These are phyloP conservation scores for Nyssa sinensis DNA, from an alignment of 148 eudicot species.

Conservation along the genomic window DNA sequence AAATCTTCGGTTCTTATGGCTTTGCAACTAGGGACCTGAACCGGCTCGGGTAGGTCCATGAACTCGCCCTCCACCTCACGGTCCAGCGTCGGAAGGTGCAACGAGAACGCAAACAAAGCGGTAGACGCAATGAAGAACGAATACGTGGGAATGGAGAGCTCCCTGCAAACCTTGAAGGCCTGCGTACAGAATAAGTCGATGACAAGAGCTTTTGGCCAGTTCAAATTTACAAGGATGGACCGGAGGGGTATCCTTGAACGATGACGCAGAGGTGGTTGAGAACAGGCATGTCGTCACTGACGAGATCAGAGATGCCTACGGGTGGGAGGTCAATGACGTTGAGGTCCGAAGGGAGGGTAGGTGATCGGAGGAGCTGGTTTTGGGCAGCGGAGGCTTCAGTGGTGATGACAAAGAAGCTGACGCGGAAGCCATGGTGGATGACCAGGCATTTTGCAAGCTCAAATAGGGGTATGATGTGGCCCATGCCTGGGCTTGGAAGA, in stretches of 20 bases:
- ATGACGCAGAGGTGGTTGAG: slow-evolving; percentile 26
- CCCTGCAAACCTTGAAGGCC: slow-evolving; percentile 34
- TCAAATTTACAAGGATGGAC: slow-evolving; percentile 21
- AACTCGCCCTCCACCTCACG: slow-evolving; percentile 31
- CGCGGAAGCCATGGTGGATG: slow-evolving; percentile 30
- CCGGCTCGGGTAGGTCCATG: slow-evolving; percentile 24
- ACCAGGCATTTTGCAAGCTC: slow-evolving; percentile 45
- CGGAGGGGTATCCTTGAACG: slow-evolving; percentile 32
- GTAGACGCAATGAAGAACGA: slow-evolving; percentile 39
- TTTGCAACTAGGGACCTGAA: slow-evolving; percentile 48
- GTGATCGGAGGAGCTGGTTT: slow-evolving; percentile 24
- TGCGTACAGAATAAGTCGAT: slow-evolving; percentile 43
- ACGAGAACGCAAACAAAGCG: slow-evolving; percentile 25
- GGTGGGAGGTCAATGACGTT: slow-evolving; percentile 37
- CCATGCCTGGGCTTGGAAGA: slow-evolving; percentile 55
- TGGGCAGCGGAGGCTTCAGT: slow-evolving; percentile 22
- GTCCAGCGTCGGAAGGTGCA: slow-evolving; percentile 33
- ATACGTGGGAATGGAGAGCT: slow-evolving; percentile 40
- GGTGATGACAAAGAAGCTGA: slow-evolving; percentile 36
- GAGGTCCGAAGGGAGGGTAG: slow-evolving; percentile 24
- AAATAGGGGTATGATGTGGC: slow-evolving; percentile 50
- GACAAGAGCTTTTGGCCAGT: slow-evolving; percentile 40
- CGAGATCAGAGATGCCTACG: slow-evolving; percentile 3
- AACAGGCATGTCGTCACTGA: slow-evolving; percentile 2
- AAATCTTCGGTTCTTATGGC: slow-evolving; percentile 33